Conservation (phyloP, 1,284 basidiomycete genomes). For the Puccinia novopanici region DNA sequence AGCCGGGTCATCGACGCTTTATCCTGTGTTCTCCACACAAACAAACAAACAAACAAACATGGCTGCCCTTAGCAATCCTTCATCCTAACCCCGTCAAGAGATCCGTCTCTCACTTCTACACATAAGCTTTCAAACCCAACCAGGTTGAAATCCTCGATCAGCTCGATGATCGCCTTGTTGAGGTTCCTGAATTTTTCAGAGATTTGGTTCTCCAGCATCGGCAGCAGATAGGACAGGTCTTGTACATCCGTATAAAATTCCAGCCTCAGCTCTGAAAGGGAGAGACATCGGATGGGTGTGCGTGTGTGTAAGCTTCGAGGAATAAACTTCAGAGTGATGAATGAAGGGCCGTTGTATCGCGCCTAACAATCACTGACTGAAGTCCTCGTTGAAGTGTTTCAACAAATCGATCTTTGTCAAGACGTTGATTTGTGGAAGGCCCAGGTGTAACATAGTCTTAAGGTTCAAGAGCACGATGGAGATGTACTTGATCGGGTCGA, state of each 20-base stretch:
- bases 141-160: slow-evolving; percentile 91
- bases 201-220: slow-evolving; percentile 64
- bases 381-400: slow-evolving; percentile 74
- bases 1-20: slow-evolving; percentile 89
- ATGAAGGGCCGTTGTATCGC: not conserved
- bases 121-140: slow-evolving; percentile 96
- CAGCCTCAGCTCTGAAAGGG: slow-evolving; percentile 79
- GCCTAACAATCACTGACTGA: slow-evolving; percentile 63
- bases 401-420: slow-evolving; percentile 93
- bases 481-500: slow-evolving; percentile 91
- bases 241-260: slow-evolving; percentile 98
- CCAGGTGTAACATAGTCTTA: slow-evolving; percentile 95
- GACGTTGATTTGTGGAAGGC: slow-evolving; percentile 95
- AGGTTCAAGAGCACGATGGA: slow-evolving; percentile 87
- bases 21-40: slow-evolving; percentile 63
- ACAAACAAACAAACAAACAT: not conserved
- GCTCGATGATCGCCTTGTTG: slow-evolving; percentile 83
- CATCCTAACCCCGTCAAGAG: not conserved
- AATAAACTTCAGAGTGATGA: not conserved
- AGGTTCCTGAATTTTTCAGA: slow-evolving; percentile 66
- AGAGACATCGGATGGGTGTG: not conserved
- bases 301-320: not conserved
- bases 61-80: not conserved
- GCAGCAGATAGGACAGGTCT: slow-evolving; percentile 85
- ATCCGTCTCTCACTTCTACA: slow-evolving; percentile 66